A percentile compares a stretch with the other conserved stretches of the same genome.
phyloP scores from a whole-genome alignment of 108 stramenopile genomes.

The Mayamaea pseudoterrestris region DNA sequence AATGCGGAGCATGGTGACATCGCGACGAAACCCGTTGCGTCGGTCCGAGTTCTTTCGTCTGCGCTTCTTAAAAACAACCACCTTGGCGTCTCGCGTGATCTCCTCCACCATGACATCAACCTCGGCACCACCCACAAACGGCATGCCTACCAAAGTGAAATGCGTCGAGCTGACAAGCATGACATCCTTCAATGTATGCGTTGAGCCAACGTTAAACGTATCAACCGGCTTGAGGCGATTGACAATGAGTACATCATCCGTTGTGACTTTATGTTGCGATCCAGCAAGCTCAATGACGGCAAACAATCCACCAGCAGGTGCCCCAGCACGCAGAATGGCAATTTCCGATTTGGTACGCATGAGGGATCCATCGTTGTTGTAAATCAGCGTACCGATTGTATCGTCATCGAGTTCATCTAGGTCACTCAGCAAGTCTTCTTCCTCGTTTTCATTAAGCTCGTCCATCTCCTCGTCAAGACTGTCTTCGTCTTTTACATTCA shows the following conservation, averaged over 20 bases:
- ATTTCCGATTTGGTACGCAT: constrained; percentile 42
- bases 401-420: constrained; percentile 27
- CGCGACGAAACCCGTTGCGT: constrained; percentile 70
- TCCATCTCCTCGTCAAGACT: constrained; percentile 18
- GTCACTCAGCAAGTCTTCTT: constrained; percentile 5
- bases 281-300: constrained; percentile 64
- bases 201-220: constrained; percentile 50
- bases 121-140: constrained; percentile 52
- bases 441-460: constrained; percentile 22
- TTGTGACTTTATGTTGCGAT: constrained; percentile 74
- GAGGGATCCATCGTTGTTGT: constrained; percentile 48
- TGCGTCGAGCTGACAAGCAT: constrained; percentile 55
- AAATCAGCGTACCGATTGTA: constrained; percentile 14
- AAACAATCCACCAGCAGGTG: constrained; percentile 65
- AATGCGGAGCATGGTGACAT: constrained; percentile 72
- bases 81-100: constrained; percentile 74
- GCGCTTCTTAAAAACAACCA: constrained; percentile 85
- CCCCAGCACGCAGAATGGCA: constrained; percentile 46
- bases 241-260: constrained; percentile 68
- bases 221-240: constrained; percentile 62
- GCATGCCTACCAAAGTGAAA: constrained; percentile 70
- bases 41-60: constrained; percentile 80
- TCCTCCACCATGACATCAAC: constrained; percentile 85
- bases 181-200: constrained; percentile 60
- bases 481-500: constrained; percentile 7